phyloP scores from a whole-genome alignment of 495 filamentous ascomycete genomes.

The Hypoxylon fragiforme region DNA sequence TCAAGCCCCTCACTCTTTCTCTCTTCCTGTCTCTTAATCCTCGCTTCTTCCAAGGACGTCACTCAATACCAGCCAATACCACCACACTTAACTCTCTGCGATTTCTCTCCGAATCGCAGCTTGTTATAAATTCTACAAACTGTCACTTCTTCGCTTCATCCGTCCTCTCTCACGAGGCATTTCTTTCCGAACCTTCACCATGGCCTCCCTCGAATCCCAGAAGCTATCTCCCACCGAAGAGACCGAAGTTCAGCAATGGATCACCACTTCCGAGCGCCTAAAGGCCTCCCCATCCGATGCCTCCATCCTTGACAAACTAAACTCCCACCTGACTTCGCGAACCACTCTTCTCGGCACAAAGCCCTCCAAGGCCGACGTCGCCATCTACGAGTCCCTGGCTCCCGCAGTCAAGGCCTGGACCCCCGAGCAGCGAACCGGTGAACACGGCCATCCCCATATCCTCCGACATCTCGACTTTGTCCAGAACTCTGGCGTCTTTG shows the following conservation, averaged over 20 bases:
- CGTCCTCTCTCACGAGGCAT: conserved; percentile 52
- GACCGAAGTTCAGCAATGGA: conserved; percentile 85
- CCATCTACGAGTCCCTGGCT: conserved; percentile 79
- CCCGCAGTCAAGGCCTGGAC: conserved; percentile 80
- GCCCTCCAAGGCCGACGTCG: conserved; percentile 86
- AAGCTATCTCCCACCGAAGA: conserved; percentile 76
- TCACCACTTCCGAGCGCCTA: conserved; percentile 71
- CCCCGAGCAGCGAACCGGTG: conserved; percentile 84
- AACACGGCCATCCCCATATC: conserved; percentile 87
- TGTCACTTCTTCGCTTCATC: conserved; percentile 50
- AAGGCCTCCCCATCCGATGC: conserved; percentile 57
- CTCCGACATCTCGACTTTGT: conserved; percentile 93
- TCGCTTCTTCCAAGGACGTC: conserved; percentile 6
- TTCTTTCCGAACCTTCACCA: conserved; percentile 41
- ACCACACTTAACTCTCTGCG: conserved; percentile 13
- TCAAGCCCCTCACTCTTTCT: conserved; percentile 3
- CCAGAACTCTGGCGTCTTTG: conserved; percentile 82
- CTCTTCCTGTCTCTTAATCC: conserved; percentile 3
- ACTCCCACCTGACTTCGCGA: conserved; percentile 82
- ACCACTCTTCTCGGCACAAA: conserved; percentile 90
- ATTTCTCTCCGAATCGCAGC: conserved; percentile 14
- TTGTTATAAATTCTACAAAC: conserved; percentile 42
- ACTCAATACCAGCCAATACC: no score
- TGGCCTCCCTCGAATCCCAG: conserved; percentile 67
- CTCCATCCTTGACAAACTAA: conserved; percentile 73